Evolutionary conservation across 2,329 filamentous ascomycete genomes (phyloP), one percentile per base, ranked within the genome.

Genomic region (Arthrobotrys conoides): DNA sequence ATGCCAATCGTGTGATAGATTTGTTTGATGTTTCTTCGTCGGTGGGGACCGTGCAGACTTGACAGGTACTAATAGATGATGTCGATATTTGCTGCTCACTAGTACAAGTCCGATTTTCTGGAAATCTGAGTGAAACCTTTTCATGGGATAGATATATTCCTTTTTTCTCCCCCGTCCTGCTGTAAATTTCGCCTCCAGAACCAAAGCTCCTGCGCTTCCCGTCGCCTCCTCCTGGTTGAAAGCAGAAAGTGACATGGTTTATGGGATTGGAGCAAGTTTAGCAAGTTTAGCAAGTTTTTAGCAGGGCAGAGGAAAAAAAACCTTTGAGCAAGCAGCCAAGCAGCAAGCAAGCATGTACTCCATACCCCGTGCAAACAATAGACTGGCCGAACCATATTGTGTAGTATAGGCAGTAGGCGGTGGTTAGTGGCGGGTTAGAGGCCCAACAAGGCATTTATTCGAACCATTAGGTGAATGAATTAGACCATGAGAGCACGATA

Each of bases 201-300:
- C 20, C 4, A 22, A 63, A 71, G 36, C 46, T 66, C 55, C 66
- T 66, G 55, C 44, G 51, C 53, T 71, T 71, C 67, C 67, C 67
- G 55, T 66, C 30, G 51, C 20, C 53, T 51, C 18, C 63, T 73
- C 55, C 64, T 65, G 57, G 41, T 44, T 51, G 61, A 77, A 71
- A 77, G 44, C 22, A 71, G 48, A 46, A 76, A 67, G 73, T 67
- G 73, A 44, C 61, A 77, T 70, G 73, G 73, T 57, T 65, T 77
- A 55, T 64, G 53, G 44, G 46, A 46, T 71, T 63, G 68, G 66
- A 77, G 73, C 46, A 38, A 55, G 73, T 77, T 41, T 41, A 77
- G 73, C 46, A 38, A 55, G 73, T 77, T 41, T 41, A 41, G 38
- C 38, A 41, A n/a, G 38, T 41, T 41, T 75, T 75, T 63, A 61